phyloP scores from a whole-genome alignment of 2,329 filamentous ascomycete species.

The Sclerotinia nivalis region DNA sequence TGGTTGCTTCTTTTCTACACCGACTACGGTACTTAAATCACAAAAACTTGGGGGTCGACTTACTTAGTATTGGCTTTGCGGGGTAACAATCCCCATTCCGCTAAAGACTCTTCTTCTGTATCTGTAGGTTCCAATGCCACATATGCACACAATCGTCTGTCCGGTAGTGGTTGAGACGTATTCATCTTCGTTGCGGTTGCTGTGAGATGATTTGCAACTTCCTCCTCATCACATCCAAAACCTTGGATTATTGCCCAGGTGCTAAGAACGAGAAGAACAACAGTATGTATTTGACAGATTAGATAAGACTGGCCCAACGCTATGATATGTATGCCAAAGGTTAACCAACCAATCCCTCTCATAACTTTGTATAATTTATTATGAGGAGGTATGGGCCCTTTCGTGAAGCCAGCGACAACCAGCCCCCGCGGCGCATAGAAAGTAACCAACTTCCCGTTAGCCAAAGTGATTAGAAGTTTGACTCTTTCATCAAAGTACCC shows the following conservation, averaged over 20 bases:
- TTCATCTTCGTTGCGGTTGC: neutral
- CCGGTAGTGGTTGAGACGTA: neutral
- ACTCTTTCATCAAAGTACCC: neutral
- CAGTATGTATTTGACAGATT: conserved; percentile 14
- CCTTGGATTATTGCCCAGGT: conserved; percentile 42
- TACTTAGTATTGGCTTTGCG: neutral
- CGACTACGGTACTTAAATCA: neutral
- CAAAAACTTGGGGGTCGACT: too few species aligned
- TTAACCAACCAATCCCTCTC: conserved; percentile 1
- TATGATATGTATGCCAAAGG: conserved; percentile 21
- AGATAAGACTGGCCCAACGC: conserved; percentile 19
- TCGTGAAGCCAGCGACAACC: neutral
- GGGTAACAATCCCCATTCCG: conserved; percentile 10
- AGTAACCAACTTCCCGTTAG: neutral
- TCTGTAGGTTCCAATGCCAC: conserved; percentile 4
- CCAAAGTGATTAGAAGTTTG: conserved; percentile 6
- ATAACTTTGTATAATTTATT: neutral
- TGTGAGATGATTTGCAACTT: neutral
- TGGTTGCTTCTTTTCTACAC: neutral
- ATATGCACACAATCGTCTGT: conserved; percentile 13
- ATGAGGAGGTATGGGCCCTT: neutral
- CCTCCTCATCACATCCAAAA: conserved; percentile 1
- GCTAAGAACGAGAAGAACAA: conserved; percentile 18
- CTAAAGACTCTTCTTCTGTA: conserved; percentile 7
- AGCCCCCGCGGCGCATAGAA: neutral